Evolutionary conservation across 805 yeast genomes (phyloP), one percentile per base, ranked within the genome.

Genomic region (Ogataea parapolymorpha): DNA sequence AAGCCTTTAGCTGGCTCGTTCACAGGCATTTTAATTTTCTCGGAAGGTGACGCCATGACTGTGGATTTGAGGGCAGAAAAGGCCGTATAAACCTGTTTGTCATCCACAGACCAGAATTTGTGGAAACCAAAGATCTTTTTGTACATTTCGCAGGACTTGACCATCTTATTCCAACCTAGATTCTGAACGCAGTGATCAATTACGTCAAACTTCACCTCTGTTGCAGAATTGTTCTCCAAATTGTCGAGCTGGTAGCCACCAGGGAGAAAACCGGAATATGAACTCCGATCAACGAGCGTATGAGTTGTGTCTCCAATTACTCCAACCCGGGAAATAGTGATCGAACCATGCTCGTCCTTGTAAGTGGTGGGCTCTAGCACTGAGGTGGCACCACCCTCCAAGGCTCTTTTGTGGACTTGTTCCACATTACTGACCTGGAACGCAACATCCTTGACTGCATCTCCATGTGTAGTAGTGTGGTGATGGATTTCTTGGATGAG

Each of bases 101-200:
- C 95, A 58, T 85, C 95, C 10, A 84, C 95, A 1, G 91, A 82
- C 93, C 95, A 85, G 58, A 77, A 86, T 55, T 79, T 70, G 50
- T 81, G 88, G 62, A 87, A 84, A 1, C 89, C 89, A 51, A 86
- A 77, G 2, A 77, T 74, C 18, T 63, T 60, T 22, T 79, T 75
- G 61, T 88, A 86, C 42, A 74, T 73, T 13, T 65, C 63, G 50
- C 89, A 83, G 0, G 78, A 75, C 5, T 51, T 51, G 23, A 68
- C 71, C 83, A 85, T 77, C 50, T 74, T 66, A 53, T 80, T 63
- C 90, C 90, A 84, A 30, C 73, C 76, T 50, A 79, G 80, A 61
- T 85, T 86, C 49, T 83, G 90, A 14, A 87, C 95, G 55, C 87
- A 80, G 54, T 86, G 95, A 61, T 86, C 95, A 45, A 87, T 74